phyloP scores from a whole-genome alignment of 2,329 filamentous ascomycete genomes.

The Fusarium ambrosium region DNA sequence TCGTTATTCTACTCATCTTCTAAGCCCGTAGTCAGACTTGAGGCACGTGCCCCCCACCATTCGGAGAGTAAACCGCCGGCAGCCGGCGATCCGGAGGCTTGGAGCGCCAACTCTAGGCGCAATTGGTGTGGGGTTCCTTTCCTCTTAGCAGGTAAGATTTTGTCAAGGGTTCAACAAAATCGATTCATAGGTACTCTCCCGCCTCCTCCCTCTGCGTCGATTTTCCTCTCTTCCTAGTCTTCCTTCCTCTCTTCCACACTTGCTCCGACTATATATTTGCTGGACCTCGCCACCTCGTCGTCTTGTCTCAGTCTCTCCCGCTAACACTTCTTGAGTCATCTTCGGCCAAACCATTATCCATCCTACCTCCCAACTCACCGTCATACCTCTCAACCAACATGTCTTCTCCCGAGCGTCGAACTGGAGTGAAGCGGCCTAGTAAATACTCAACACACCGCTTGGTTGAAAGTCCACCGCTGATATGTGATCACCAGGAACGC shows the following conservation, averaged over 20 bases:
- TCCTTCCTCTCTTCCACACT: slow-evolving; percentile 10
- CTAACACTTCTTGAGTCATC: slow-evolving; percentile 14
- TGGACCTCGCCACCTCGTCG: not conserved
- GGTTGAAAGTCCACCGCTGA: slow-evolving; percentile 30
- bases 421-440: slow-evolving; percentile 60
- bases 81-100: slow-evolving; percentile 30
- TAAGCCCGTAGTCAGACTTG: not conserved
- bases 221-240: slow-evolving; percentile 19
- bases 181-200: slow-evolving; percentile 12
- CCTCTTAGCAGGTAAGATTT: slow-evolving; percentile 5
- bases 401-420: slow-evolving; percentile 58
- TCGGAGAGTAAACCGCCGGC: slow-evolving; percentile 14
- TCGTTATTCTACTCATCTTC: not conserved
- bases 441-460: slow-evolving; percentile 43
- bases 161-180: slow-evolving; percentile 36
- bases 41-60: slow-evolving; percentile 14
- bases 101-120: slow-evolving; percentile 7
- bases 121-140: slow-evolving; percentile 28
- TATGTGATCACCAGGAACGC: slow-evolving; percentile 74
- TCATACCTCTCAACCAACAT: slow-evolving; percentile 42
- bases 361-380: slow-evolving; percentile 19
- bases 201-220: slow-evolving; percentile 16
- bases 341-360: slow-evolving; percentile 19
- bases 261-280: not conserved
- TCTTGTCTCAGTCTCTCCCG: slow-evolving; percentile 1